These are phyloP conservation scores for Aspergillus saccharolyticus DNA, from an alignment of 495 filamentous ascomycete species.

Conservation along the genomic window DNA sequence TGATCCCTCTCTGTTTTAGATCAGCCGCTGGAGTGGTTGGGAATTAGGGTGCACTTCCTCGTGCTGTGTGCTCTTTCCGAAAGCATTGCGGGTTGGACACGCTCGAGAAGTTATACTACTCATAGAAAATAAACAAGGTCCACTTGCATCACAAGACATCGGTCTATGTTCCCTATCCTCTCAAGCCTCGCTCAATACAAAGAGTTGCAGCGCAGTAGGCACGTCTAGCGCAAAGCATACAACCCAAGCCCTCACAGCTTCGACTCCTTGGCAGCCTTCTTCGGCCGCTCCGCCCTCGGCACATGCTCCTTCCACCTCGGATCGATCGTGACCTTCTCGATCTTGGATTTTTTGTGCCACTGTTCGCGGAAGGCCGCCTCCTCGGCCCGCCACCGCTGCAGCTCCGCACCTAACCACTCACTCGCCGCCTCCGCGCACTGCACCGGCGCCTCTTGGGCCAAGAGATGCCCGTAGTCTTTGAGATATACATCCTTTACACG, in stretches of 20 bases:
- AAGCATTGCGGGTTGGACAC: not conserved
- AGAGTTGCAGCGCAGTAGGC: no score
- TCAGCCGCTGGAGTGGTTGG: not conserved
- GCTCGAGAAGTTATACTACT: not conserved
- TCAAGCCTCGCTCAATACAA: no score
- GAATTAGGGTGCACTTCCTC: not conserved
- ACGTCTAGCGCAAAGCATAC: not conserved
- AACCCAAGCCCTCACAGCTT: constrained; percentile 30
- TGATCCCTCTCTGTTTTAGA: constrained; percentile 8
- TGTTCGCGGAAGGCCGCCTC: constrained; percentile 54
- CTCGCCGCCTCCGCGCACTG: constrained; percentile 58
- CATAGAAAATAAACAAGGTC: not conserved
- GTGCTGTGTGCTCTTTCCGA: not conserved
- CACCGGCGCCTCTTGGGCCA: constrained; percentile 75
- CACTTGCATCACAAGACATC: not conserved
- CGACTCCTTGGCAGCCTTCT: constrained; percentile 24
- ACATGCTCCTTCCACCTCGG: constrained; percentile 51
- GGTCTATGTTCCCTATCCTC: not conserved
- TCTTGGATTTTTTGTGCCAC: constrained; percentile 44
- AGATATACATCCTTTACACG: constrained; percentile 66
- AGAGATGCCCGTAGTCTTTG: constrained; percentile 67
- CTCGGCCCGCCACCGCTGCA: constrained; percentile 59
- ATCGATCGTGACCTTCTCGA: constrained; percentile 56
- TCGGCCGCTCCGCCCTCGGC: constrained; percentile 36
- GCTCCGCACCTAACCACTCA: constrained; percentile 57